These are phyloP conservation scores for Perkinsus chesapeaki DNA, from an alignment of 169 alveolate species.

Conservation along the genomic window DNA sequence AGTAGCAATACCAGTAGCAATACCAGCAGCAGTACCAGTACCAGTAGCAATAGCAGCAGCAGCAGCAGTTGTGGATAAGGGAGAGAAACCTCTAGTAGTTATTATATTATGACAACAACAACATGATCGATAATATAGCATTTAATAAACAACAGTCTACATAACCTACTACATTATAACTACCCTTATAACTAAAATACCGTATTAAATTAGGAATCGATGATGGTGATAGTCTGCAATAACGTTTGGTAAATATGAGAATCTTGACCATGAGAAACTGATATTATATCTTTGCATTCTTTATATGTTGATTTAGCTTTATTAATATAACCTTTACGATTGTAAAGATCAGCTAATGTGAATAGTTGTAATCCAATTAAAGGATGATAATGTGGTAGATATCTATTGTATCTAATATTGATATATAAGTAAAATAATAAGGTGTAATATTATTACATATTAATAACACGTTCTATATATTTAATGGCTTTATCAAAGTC, in stretches of 20 bases:
- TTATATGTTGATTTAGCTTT: neutral
- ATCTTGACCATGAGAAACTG: neutral
- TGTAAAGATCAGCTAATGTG: neutral
- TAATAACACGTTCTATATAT: neutral
- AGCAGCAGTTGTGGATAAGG: no score
- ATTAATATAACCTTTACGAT: neutral
- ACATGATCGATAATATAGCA: no score
- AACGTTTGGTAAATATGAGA: neutral
- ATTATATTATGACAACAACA: no score
- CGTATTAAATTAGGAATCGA: neutral
- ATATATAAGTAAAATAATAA: neutral
- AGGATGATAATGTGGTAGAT: neutral
- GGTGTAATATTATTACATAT: neutral
- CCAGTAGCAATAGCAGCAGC: no score
- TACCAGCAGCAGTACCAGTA: no score
- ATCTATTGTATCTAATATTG: neutral
- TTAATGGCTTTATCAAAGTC: neutral
- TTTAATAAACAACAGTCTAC: neutral
- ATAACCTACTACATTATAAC: no score
- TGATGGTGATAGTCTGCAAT: neutral
- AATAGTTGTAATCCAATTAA: neutral
- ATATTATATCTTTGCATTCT: neutral
- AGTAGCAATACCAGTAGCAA: no score
- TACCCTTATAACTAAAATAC: no score
- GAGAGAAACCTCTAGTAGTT: no score